Evolutionary conservation across 2,329 filamentous ascomycete species (phyloP).

Genomic region (Trichophyton benhamiae): DNA sequence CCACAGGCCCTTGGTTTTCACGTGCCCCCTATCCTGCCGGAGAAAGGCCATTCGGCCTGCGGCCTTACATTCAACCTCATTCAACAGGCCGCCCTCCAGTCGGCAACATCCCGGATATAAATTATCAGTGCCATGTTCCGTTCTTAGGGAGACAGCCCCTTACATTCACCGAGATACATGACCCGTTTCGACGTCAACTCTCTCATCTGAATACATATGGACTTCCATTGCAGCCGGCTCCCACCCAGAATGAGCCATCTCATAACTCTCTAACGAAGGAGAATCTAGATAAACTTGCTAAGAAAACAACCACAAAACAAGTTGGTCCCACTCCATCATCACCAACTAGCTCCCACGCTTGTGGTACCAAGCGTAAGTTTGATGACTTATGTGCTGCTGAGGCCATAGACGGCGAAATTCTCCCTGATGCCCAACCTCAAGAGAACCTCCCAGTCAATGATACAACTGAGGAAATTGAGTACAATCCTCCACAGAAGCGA

Average conservation of each 20-base stretch:
- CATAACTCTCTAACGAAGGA: neutral
- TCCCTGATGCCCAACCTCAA: constrained; percentile 7
- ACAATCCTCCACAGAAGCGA: constrained; percentile 17
- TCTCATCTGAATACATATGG: too few relatives aligned
- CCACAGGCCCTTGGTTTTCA: too few relatives aligned
- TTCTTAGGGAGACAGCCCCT: too few relatives aligned
- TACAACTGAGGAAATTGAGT: constrained; percentile 6
- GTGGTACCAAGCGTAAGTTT: constrained; percentile 7
- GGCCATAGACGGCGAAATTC: neutral
- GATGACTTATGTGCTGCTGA: neutral
- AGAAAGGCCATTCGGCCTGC: too few relatives aligned
- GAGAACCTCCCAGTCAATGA: neutral
- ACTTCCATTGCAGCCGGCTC: too few relatives aligned
- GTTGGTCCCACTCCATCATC: neutral
- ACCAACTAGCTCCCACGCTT: neutral
- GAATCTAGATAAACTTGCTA: neutral
- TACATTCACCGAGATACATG: too few relatives aligned
- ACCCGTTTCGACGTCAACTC: too few relatives aligned
- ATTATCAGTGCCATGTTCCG: too few relatives aligned
- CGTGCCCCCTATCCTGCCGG: neutral
- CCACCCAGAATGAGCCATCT: too few relatives aligned
- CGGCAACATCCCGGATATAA: too few relatives aligned
- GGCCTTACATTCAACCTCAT: too few relatives aligned
- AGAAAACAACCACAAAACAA: neutral
- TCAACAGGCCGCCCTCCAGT: too few relatives aligned